Evolutionary conservation across 768 basidiomycete genomes (phyloP).

Genomic region (Pleurotus salmoneostramineus): DNA sequence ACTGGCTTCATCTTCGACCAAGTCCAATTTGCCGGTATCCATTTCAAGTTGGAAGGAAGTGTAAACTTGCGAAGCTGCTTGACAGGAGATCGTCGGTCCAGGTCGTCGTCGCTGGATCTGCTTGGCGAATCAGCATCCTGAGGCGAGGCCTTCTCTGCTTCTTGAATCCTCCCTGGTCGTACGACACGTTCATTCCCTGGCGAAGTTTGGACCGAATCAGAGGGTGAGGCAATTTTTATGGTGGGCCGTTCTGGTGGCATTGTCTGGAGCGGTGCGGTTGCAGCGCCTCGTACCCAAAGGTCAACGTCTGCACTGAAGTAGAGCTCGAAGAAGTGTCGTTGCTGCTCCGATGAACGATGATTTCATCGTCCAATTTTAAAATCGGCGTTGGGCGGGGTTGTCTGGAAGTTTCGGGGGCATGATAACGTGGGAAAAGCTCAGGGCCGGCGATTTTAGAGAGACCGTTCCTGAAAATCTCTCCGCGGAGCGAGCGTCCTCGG

Average conservation of each 20-base stretch:
- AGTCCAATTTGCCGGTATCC: slow-evolving; percentile 55
- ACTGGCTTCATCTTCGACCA: slow-evolving; percentile 61
- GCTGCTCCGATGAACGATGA: too few relatives aligned
- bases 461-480: too few relatives aligned
- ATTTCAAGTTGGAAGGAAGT: slow-evolving; percentile 33
- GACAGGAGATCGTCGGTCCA: neutral
- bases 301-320: neutral
- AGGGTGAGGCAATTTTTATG: neutral
- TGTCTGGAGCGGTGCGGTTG: neutral
- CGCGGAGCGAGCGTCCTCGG: too few relatives aligned
- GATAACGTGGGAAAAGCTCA: too few relatives aligned
- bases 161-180: neutral
- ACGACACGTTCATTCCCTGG: neutral
- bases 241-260: neutral
- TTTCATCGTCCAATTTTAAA: too few relatives aligned
- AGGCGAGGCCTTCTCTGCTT: neutral
- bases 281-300: neutral
- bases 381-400: too few relatives aligned
- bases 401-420: too few relatives aligned
- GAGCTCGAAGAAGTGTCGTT: too few relatives aligned
- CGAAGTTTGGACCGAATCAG: neutral
- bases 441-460: too few relatives aligned
- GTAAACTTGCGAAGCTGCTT: neutral
- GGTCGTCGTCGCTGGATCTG: neutral
- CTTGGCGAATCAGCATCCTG: neutral